Conservation (phyloP, 2,329 filamentous ascomycete genomes). For the Chrysosporium keratinophilum region DNA sequence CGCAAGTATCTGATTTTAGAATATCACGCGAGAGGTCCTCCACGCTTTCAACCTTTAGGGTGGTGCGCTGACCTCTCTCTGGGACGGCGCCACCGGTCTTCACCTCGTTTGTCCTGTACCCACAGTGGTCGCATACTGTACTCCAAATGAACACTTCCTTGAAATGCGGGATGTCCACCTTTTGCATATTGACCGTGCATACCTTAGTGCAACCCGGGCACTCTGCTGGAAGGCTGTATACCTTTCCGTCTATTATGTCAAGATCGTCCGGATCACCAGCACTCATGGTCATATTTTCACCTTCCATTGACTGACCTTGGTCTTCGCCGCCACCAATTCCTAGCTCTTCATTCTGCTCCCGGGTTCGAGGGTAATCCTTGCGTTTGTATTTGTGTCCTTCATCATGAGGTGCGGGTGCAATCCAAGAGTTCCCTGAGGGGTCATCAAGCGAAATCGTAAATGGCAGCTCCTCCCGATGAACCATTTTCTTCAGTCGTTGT, state of each 20-base stretch:
- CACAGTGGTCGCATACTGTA: constrained; percentile 82
- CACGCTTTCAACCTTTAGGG: constrained; percentile 55
- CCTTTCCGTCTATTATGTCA: constrained; percentile 83
- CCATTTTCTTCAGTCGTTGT: constrained; percentile 61
- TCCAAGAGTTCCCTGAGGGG: constrained; percentile 90
- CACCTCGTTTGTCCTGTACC: constrained; percentile 91
- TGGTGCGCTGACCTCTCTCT: constrained; percentile 73
- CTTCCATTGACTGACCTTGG: constrained; percentile 23
- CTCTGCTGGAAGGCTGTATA: constrained; percentile 83
- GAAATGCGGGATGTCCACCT: constrained; percentile 96
- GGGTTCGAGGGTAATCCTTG: constrained; percentile 68
- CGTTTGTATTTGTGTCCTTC: constrained; percentile 84
- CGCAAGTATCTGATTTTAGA: constrained; percentile 89
- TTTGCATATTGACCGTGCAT: constrained; percentile 94
- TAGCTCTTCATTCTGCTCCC: constrained; percentile 76
- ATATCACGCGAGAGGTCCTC: constrained; percentile 84
- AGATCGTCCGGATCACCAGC: constrained; percentile 55
- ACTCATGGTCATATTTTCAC: constrained; percentile 21
- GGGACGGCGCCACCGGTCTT: constrained; percentile 94
- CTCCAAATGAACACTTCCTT: constrained; percentile 95
- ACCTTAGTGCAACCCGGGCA: constrained; percentile 83
- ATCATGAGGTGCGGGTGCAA: constrained; percentile 66
- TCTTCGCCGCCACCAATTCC: constrained; percentile 53
- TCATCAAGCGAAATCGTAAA: constrained; percentile 86
- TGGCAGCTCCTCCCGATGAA: constrained; percentile 66